Evolutionary conservation across 1,284 basidiomycete genomes (phyloP).

Genomic region (Rhodotorula sp.): DNA sequence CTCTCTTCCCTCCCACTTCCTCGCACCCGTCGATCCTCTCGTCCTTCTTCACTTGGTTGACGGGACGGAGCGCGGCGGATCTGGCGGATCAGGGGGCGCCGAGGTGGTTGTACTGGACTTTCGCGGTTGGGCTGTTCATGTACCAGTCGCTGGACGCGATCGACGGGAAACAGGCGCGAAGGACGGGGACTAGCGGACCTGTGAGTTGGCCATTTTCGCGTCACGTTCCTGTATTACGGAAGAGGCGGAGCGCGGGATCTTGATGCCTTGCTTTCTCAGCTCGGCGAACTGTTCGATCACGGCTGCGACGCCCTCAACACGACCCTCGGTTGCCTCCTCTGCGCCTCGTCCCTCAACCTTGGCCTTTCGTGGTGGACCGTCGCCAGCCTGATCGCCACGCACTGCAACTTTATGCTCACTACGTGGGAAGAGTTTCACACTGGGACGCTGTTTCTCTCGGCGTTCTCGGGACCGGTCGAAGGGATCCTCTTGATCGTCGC

Average conservation of each 20-base stretch:
- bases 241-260: too few species aligned
- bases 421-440: slow-evolving; percentile 99
- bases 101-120: slow-evolving; percentile 83
- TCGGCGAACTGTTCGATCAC: slow-evolving; percentile 97
- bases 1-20: slow-evolving; percentile 38
- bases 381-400: slow-evolving; percentile 75
- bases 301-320: slow-evolving; percentile 86
- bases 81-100: slow-evolving; percentile 60
- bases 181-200: slow-evolving; percentile 94
- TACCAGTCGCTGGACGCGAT: slow-evolving; percentile 91
- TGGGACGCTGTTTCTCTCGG: slow-evolving; percentile 81
- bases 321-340: slow-evolving; percentile 80
- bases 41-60: slow-evolving; percentile 10
- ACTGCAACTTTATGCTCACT: slow-evolving; percentile 89
- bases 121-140: slow-evolving; percentile 78
- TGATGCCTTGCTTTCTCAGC: too few species aligned
- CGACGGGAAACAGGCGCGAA: slow-evolving; percentile 78
- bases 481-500: slow-evolving; percentile 83
- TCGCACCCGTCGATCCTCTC: slow-evolving; percentile 17
- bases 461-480: slow-evolving; percentile 94
- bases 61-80: slow-evolving; percentile 45
- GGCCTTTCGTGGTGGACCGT: slow-evolving; percentile 98
- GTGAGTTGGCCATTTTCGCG: slow-evolving; percentile 1
- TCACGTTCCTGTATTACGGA: too few species aligned
- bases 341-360: slow-evolving; percentile 80